Evolutionary conservation across 78 protist genomes (phyloP).

Genomic region (Tieghemostelium lacteum): DNA sequence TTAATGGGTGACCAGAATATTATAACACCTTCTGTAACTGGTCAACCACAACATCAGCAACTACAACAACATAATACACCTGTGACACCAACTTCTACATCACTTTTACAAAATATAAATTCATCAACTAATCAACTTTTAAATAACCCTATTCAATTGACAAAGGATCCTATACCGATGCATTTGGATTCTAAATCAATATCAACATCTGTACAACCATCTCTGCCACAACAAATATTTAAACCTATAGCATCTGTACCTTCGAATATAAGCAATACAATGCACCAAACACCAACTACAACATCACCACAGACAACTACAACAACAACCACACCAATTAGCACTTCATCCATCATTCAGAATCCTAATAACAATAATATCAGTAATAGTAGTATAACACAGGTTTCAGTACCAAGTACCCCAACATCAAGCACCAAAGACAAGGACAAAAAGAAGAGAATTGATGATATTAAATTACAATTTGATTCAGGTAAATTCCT

Average conservation of each 20-base stretch:
- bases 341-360: neutral
- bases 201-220: neutral
- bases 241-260: too few species aligned
- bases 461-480: conserved; percentile 60
- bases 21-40: neutral
- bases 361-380: neutral
- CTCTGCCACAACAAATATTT: neutral
- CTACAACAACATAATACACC: neutral
- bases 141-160: too few species aligned
- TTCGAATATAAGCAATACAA: too few species aligned
- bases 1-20: conserved; percentile 17
- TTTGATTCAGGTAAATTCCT: conserved; percentile 66
- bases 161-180: too few species aligned
- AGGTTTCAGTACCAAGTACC: neutral
- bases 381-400: too few species aligned
- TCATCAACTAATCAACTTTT: too few species aligned
- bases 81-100: too few species aligned
- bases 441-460: conserved; percentile 66
- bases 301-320: neutral
- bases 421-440: conserved; percentile 3
- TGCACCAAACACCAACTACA: neutral
- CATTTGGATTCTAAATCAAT: neutral
- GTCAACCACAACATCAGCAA: conserved; percentile 4
- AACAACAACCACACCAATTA: conserved; percentile 12
- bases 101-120: too few species aligned